Evolutionary conservation across 495 filamentous ascomycete genomes (phyloP).

Genomic region (Choiromyces venosus): DNA sequence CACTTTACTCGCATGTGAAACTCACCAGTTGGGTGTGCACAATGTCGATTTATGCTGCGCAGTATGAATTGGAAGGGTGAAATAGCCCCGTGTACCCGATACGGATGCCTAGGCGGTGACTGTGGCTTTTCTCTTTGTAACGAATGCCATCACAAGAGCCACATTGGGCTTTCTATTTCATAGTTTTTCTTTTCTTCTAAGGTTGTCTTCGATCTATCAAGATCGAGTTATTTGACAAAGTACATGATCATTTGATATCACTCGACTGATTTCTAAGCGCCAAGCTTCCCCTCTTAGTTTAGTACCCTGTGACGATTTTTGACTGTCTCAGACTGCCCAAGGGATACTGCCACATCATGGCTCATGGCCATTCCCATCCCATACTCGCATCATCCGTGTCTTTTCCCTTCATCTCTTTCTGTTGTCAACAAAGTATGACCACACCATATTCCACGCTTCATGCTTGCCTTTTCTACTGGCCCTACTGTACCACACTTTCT

Average conservation of each 20-base stretch:
- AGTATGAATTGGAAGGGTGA: not conserved
- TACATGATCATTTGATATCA: not conserved
- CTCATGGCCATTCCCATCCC: no score
- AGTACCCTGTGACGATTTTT: not conserved
- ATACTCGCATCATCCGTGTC: no score
- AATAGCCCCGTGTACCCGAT: not conserved
- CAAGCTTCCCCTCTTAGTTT: not conserved
- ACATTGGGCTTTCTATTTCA: not conserved
- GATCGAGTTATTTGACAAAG: not conserved
- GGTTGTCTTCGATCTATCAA: not conserved
- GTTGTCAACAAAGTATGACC: no score
- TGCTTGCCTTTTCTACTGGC: no score
- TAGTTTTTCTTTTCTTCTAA: not conserved
- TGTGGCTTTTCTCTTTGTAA: not conserved
- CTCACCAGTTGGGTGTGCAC: not conserved
- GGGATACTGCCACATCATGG: no score
- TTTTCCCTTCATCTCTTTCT: no score
- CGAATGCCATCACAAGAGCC: not conserved
- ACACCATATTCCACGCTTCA: no score
- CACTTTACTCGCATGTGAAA: not conserved
- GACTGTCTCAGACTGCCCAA: no score
- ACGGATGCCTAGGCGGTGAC: not conserved
- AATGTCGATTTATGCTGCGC: not conserved
- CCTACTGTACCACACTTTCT: no score
- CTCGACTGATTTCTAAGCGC: not conserved